Evolutionary conservation across 1,139 yeast genomes (phyloP).

Genomic region (Blastobotrys malaysiensis): DNA sequence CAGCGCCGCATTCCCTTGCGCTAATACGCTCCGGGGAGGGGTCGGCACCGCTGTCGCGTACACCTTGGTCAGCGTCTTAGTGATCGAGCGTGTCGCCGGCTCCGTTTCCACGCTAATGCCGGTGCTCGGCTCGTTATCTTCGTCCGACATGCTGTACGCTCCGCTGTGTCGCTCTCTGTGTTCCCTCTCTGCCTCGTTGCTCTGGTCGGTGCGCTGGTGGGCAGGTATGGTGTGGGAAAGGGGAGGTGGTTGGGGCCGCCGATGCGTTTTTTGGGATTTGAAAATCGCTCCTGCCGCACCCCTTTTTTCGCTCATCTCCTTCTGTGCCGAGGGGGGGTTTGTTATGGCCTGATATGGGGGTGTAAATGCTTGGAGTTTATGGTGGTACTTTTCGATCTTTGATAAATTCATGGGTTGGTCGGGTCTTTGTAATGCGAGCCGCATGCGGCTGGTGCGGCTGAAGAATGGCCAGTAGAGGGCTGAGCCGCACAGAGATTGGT

Average conservation of each 20-base stretch:
- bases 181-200: background rate
- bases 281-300: background rate
- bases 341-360: too few relatives aligned
- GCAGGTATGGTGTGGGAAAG: background rate
- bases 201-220: background rate
- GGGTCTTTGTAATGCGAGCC: too few relatives aligned
- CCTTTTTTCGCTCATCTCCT: background rate
- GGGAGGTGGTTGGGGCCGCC: background rate
- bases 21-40: background rate
- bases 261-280: background rate
- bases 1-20: background rate
- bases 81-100: constrained; percentile 3
- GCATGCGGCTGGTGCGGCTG: too few relatives aligned
- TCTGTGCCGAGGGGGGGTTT: too few relatives aligned
- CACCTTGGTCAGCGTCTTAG: background rate
- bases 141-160: background rate
- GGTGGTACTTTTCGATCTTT: too few relatives aligned
- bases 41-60: constrained; percentile 1
- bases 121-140: background rate
- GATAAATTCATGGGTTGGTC: too few relatives aligned
- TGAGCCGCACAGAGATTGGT: too few relatives aligned
- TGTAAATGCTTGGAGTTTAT: too few relatives aligned
- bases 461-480: too few relatives aligned
- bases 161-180: background rate
- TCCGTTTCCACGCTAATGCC: constrained; percentile 1